Conservation (phyloP, 2,329 filamentous ascomycete genomes). For the Nemania diffusa region DNA sequence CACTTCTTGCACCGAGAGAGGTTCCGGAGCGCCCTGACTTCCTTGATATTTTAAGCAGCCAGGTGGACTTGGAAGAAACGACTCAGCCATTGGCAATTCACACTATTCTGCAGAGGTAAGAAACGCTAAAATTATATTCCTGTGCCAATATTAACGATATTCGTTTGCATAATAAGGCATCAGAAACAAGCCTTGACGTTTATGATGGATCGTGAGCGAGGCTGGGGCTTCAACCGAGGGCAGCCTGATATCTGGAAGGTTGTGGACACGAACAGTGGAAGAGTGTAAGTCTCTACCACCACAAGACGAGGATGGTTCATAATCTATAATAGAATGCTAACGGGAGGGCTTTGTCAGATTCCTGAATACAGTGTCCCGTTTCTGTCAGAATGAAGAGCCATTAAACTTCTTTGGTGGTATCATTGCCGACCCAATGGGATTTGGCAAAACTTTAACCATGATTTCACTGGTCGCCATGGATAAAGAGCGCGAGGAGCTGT, state of each 20-base stretch:
- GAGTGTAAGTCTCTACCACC: background rate
- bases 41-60: background rate
- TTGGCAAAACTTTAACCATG: conserved; percentile 59
- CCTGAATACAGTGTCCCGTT: conserved; percentile 46
- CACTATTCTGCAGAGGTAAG: background rate
- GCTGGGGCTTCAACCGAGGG: conserved; percentile 5
- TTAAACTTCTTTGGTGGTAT: conserved; percentile 54
- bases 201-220: conserved; percentile 15
- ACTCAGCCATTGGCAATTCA: background rate
- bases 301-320: background rate
- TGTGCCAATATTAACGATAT: too few relatives aligned
- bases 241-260: conserved; percentile 8
- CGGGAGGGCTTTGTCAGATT: conserved; percentile 30
- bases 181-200: conserved; percentile 24
- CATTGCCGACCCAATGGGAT: conserved; percentile 59
- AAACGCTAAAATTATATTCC: background rate
- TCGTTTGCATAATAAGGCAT: too few relatives aligned
- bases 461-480: conserved; percentile 52
- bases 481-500: background rate
- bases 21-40: background rate
- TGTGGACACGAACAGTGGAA: background rate
- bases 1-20: background rate
- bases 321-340: too few relatives aligned
- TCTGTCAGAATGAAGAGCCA: background rate
- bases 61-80: background rate